Evolutionary conservation across 352 stramenopile species (phyloP).

Genomic region (Pythium graminicola): DNA sequence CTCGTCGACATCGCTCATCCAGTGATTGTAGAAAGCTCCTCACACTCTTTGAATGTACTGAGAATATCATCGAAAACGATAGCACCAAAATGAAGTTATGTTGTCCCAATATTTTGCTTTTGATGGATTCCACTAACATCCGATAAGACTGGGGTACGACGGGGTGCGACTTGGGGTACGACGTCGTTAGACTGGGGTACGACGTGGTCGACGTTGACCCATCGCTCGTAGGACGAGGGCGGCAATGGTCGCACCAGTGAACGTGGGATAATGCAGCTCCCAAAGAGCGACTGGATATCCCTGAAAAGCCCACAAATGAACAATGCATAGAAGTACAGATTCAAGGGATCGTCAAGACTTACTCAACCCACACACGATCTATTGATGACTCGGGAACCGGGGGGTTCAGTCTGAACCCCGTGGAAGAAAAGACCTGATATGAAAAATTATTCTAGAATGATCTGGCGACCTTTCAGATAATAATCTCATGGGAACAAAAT

Average conservation of each 20-base stretch:
- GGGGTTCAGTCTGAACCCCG: no score
- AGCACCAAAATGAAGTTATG: no score
- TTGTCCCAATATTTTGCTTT: not conserved
- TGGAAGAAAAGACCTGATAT: not conserved
- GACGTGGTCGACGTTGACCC: not conserved
- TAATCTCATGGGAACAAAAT: not conserved
- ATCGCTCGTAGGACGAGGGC: slow-evolving; percentile 3
- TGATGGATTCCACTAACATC: not conserved
- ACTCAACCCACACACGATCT: not conserved
- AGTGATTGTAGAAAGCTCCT: no score
- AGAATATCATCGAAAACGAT: no score
- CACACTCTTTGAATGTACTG: no score
- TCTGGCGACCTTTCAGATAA: not conserved
- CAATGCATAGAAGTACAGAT: no score
- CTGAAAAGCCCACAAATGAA: not conserved
- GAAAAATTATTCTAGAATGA: slow-evolving; percentile 2
- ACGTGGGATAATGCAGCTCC: no score
- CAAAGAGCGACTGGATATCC: no score
- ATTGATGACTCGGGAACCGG: no score
- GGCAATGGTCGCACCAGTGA: not conserved
- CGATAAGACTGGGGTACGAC: not conserved
- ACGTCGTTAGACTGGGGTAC: slow-evolving; percentile 5
- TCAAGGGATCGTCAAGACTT: slow-evolving; percentile 8
- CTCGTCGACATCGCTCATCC: no score
- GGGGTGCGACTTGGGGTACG: slow-evolving; percentile 1